Conservation (phyloP, 2,329 filamentous ascomycete species). For the Emmonsiellopsis sp. region DNA sequence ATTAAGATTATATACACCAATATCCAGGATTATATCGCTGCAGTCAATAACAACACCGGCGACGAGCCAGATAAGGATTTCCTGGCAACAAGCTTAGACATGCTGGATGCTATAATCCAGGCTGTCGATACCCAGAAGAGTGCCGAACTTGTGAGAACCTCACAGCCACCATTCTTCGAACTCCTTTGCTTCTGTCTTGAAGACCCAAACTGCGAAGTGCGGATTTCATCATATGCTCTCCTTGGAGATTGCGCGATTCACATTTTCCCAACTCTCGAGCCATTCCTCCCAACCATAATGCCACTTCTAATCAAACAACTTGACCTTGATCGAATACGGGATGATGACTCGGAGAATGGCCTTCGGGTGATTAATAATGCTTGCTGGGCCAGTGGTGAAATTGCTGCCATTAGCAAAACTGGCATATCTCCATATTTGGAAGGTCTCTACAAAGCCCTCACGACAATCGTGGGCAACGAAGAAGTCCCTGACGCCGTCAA, state of each 20-base stretch:
- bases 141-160: constrained; percentile 63
- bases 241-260: constrained; percentile 93
- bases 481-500: constrained; percentile 77
- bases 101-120: constrained; percentile 88
- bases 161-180: constrained; percentile 81
- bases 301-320: constrained; percentile 77
- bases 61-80: constrained; percentile 95
- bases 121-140: constrained; percentile 68
- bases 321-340: constrained; percentile 65
- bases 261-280: constrained; percentile 72
- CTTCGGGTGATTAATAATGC: constrained; percentile 97
- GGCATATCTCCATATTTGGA: constrained; percentile 70
- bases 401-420: constrained; percentile 65
- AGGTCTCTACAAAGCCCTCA: constrained; percentile 65
- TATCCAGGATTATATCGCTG: constrained; percentile 67
- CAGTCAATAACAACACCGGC: constrained; percentile 56
- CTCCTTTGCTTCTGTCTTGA: constrained; percentile 87
- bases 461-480: constrained; percentile 75
- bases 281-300: constrained; percentile 63
- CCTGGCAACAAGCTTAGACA: constrained; percentile 85
- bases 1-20: constrained; percentile 88
- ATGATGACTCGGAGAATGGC: constrained; percentile 72
- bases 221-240: constrained; percentile 90
- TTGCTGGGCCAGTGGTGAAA: constrained; percentile 93
- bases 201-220: constrained; percentile 81